Percentiles rank a stretch among this genome's conserved stretches.
phyloP scores from a whole-genome alignment of 768 basidiomycete genomes.

The Agrocybe pediades region DNA sequence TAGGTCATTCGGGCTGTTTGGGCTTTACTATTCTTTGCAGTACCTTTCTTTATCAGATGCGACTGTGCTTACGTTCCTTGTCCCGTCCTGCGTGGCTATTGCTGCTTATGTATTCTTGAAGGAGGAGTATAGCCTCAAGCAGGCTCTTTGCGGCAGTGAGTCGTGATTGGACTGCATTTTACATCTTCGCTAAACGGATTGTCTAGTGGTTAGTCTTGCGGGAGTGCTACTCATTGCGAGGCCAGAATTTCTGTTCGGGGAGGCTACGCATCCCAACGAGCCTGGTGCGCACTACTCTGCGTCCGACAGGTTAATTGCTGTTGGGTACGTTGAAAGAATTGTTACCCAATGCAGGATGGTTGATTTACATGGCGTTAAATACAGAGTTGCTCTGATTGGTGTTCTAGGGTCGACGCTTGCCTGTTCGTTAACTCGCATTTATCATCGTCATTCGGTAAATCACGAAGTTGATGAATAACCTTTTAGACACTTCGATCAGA shows the following conservation, averaged over 20 bases:
- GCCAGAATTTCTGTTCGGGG: slow-evolving; percentile 72
- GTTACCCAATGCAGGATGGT: too few species aligned
- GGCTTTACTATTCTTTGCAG: slow-evolving; percentile 66
- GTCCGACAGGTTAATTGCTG: slow-evolving; percentile 50
- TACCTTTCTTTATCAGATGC: slow-evolving; percentile 80
- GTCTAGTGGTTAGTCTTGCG: slow-evolving; percentile 58
- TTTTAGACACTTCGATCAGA: slow-evolving; percentile 44
- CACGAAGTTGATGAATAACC: background rate
- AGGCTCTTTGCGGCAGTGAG: slow-evolving; percentile 51
- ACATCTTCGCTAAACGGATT: too few species aligned
- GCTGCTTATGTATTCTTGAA: slow-evolving; percentile 57
- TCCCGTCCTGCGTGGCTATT: slow-evolving; percentile 63
- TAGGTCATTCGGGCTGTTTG: slow-evolving; percentile 72
- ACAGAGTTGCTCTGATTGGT: slow-evolving; percentile 60
- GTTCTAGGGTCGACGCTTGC: slow-evolving; percentile 68
- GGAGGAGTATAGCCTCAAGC: slow-evolving; percentile 54
- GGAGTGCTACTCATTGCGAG: slow-evolving; percentile 84
- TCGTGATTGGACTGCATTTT: background rate
- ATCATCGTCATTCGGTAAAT: background rate
- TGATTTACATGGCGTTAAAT: background rate
- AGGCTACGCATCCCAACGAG: background rate
- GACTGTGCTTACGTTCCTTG: slow-evolving; percentile 72
- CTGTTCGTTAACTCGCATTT: slow-evolving; percentile 43
- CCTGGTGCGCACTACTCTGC: slow-evolving; percentile 1
- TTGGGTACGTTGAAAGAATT: slow-evolving; percentile 3